Conservation (phyloP, 1,284 basidiomycete genomes). For the Papiliotrema nemorosa region DNA sequence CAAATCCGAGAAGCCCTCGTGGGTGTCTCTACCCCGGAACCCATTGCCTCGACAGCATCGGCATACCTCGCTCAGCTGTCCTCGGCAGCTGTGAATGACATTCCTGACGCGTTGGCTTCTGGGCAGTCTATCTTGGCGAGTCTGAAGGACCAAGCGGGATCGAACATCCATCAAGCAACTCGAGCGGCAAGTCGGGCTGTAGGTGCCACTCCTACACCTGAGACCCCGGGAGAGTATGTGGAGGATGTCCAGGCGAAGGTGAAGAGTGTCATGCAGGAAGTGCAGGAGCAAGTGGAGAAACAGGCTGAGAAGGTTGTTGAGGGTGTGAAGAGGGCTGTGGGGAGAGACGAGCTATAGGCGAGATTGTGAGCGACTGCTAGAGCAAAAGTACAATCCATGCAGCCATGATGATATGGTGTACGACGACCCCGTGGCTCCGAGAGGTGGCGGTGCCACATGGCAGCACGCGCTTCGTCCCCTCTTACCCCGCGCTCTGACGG, state of each 20-base stretch:
- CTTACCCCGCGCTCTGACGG: too few species aligned
- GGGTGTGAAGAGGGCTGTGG: slow-evolving; percentile 6
- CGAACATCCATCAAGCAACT: slow-evolving; percentile 10
- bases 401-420: too few species aligned
- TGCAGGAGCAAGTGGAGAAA: neutral
- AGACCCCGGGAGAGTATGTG: slow-evolving; percentile 9
- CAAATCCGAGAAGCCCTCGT: slow-evolving; percentile 9
- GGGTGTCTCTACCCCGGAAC: slow-evolving; percentile 4
- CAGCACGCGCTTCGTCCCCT: too few species aligned
- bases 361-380: neutral
- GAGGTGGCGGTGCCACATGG: too few species aligned
- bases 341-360: slow-evolving; percentile 8
- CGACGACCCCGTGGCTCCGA: too few species aligned
- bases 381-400: too few species aligned
- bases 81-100: neutral
- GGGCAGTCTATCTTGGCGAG: slow-evolving; percentile 1
- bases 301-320: neutral
- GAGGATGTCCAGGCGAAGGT: slow-evolving; percentile 9
- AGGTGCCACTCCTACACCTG: slow-evolving; percentile 11
- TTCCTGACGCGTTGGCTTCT: slow-evolving; percentile 1
- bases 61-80: slow-evolving; percentile 9
- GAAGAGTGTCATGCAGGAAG: neutral
- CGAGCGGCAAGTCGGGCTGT: slow-evolving; percentile 8
- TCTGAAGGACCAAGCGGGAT: neutral
- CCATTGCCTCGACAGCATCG: slow-evolving; percentile 9